phyloP scores from a whole-genome alignment of 306 rosid genomes.

The Casuarina glauca region DNA sequence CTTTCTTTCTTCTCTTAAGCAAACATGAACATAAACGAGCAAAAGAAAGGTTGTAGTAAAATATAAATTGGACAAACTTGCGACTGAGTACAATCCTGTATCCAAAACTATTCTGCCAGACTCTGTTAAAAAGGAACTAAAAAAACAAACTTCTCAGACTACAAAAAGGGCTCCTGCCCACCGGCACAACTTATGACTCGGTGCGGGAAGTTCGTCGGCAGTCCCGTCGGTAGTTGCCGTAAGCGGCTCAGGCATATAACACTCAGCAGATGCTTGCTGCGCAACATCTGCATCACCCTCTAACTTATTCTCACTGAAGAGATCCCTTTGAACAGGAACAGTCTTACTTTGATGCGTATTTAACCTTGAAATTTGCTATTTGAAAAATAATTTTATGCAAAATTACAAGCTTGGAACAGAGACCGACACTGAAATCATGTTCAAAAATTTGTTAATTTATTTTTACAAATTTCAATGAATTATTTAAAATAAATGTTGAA shows the following conservation, averaged over 20 bases:
- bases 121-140: neutral
- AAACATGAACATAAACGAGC: neutral
- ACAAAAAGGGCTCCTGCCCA: neutral
- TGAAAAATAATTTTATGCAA: no score
- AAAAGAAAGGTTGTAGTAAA: neutral
- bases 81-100: neutral
- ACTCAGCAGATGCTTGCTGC: conserved; percentile 13
- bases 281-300: conserved; percentile 42
- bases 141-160: neutral
- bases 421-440: no score
- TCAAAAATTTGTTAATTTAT: no score
- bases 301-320: conserved; percentile 59
- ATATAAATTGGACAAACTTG: neutral
- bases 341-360: no score
- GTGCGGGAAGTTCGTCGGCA: conserved; percentile 12
- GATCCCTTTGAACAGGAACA: conserved; percentile 76
- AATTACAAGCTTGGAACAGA: no score
- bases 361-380: no score
- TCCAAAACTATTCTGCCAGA: neutral
- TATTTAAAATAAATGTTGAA: no score
- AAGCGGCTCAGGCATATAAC: conserved; percentile 2
- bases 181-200: neutral
- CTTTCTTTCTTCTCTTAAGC: no score
- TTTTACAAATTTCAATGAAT: no score
- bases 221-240: neutral